phyloP scores from a whole-genome alignment of 139 green algal species.

The Asterochloris erici region DNA sequence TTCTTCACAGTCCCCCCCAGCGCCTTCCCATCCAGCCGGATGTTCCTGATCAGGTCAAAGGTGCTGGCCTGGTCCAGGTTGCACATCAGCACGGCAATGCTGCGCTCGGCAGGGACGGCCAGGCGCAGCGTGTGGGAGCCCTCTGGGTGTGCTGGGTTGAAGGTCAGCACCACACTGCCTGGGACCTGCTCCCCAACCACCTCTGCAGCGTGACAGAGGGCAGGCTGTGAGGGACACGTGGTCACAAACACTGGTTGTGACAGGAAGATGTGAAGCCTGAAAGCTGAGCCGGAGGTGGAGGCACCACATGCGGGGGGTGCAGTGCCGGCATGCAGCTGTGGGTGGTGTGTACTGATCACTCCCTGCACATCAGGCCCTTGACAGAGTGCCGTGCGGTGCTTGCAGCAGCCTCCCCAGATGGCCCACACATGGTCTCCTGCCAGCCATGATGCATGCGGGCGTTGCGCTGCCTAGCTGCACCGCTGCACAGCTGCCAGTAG shows the following conservation, averaged over 20 bases:
- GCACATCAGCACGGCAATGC: slow-evolving; percentile 48
- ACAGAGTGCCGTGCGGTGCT: background rate
- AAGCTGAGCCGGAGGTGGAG: too few relatives aligned
- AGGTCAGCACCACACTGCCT: slow-evolving; percentile 28
- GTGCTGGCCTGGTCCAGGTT: slow-evolving; percentile 32
- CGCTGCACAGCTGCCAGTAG: background rate
- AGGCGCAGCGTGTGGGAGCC: slow-evolving; percentile 55
- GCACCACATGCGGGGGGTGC: too few relatives aligned
- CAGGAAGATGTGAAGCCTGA: too few relatives aligned
- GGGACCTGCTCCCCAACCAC: background rate
- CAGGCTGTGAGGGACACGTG: background rate
- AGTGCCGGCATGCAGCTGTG: too few relatives aligned
- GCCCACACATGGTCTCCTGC: background rate
- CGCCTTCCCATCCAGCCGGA: slow-evolving; percentile 39
- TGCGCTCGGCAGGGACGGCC: slow-evolving; percentile 33
- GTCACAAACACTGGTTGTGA: too few relatives aligned
- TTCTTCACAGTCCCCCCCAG: slow-evolving; percentile 22
- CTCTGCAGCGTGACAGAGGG: background rate
- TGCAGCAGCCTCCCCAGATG: background rate
- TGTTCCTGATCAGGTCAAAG: slow-evolving; percentile 47
- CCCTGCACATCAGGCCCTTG: too few relatives aligned
- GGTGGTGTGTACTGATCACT: too few relatives aligned
- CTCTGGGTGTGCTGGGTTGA: slow-evolving; percentile 66
- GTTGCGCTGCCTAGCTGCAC: too few relatives aligned
- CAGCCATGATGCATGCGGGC: background rate